A percentile compares a stretch with the other conserved stretches of the same genome.
phyloP scores from a whole-genome alignment of 2,329 filamentous ascomycete genomes.

The Eutypa lata region DNA sequence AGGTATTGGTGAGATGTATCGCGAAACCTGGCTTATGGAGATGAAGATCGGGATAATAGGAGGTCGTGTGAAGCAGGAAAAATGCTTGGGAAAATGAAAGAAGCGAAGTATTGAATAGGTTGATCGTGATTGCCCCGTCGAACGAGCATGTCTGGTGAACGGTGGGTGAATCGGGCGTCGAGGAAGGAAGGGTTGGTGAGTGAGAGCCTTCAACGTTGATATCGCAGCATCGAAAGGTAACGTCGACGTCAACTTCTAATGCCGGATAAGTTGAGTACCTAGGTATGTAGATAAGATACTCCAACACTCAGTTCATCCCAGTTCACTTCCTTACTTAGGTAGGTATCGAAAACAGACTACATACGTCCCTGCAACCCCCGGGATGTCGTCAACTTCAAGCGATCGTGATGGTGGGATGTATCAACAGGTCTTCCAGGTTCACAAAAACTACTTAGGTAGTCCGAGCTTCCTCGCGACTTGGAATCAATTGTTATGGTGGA shows the following conservation, averaged over 20 bases:
- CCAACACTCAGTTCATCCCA: background rate
- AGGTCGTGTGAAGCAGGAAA: background rate
- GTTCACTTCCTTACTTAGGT: background rate
- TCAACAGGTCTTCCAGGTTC: background rate
- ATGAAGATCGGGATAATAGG: background rate
- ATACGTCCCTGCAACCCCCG: too few relatives aligned
- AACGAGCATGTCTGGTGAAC: conserved; percentile 12
- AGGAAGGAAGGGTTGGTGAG: conserved; percentile 3
- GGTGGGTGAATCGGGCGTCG: background rate
- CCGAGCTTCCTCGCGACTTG: conserved; percentile 1
- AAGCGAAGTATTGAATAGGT: conserved; percentile 8
- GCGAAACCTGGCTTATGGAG: background rate
- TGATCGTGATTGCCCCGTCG: conserved; percentile 6
- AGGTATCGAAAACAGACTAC: background rate
- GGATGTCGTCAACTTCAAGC: background rate
- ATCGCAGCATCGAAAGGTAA: too few relatives aligned
- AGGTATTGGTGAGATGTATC: background rate
- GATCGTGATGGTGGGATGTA: background rate
- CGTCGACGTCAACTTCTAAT: too few relatives aligned
- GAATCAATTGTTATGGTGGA: background rate
- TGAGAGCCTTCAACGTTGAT: background rate
- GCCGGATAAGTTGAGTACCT: too few relatives aligned
- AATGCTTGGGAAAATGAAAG: background rate
- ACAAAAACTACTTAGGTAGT: too few relatives aligned
- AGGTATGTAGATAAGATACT: background rate